These are phyloP conservation scores for Aaosphaeria arxii DNA, from an alignment of 2,329 filamentous ascomycete species.

Conservation along the genomic window DNA sequence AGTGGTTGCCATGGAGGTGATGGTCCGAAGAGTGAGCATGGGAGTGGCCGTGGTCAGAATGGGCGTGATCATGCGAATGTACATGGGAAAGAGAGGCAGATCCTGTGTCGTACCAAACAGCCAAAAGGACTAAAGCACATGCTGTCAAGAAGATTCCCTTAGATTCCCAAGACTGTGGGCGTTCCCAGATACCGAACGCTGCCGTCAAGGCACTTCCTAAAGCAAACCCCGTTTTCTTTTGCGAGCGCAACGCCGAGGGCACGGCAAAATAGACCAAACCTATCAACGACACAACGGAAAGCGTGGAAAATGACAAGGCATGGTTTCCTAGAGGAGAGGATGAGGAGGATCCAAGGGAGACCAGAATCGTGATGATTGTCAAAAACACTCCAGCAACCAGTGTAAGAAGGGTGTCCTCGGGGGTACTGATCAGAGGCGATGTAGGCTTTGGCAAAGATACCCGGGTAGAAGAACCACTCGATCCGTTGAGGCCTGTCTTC, in stretches of 20 bases:
- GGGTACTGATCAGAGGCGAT: conserved; percentile 35
- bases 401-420: conserved; percentile 42
- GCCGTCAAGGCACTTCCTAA: conserved; percentile 25
- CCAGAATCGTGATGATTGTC: conserved; percentile 35
- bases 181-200: conserved; percentile 11
- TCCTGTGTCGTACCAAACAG: conserved; percentile 40
- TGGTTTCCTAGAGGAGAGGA: conserved; percentile 30
- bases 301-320: conserved; percentile 36
- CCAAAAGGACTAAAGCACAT: conserved; percentile 23
- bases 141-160: conserved; percentile 24
- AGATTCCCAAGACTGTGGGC: conserved; percentile 13
- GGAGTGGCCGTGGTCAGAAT: conserved; percentile 28
- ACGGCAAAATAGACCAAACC: conserved; percentile 42
- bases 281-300: conserved; percentile 43
- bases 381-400: conserved; percentile 39
- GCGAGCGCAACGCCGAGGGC: conserved; percentile 40
- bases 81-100: conserved; percentile 16
- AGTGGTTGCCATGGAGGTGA: conserved; percentile 52
- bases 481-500: conserved; percentile 18
- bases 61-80: conserved; percentile 30
- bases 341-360: conserved; percentile 30
- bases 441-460: conserved; percentile 30
- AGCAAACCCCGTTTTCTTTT: conserved; percentile 29
- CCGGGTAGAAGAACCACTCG: conserved; percentile 15
- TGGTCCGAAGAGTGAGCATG: conserved; percentile 28